These are phyloP conservation scores for Delonix regia DNA, from an alignment of 306 rosid species.

Conservation along the genomic window DNA sequence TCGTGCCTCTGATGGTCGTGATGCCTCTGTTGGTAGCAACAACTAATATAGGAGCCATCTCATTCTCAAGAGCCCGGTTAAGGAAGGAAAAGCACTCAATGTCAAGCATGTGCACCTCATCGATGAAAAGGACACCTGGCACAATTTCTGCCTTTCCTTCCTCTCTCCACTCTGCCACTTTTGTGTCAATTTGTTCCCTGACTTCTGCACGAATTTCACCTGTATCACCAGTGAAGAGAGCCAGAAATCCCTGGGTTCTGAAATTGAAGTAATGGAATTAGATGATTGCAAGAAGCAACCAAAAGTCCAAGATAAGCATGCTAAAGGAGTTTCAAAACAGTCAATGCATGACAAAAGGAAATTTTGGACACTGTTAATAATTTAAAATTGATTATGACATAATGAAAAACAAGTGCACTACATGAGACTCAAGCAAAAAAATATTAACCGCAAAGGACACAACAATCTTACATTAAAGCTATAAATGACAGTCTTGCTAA, in stretches of 20 bases:
- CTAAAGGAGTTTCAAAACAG: not conserved
- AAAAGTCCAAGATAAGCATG: not conserved
- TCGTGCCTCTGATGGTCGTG: constrained; percentile 91
- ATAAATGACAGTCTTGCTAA: not conserved
- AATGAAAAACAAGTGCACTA: not conserved
- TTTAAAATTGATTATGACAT: not conserved
- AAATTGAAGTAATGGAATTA: constrained; percentile 35
- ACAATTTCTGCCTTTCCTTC: constrained; percentile 99
- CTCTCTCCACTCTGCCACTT: constrained; percentile 98
- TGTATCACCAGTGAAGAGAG: constrained; percentile 95
- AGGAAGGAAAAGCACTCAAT: constrained; percentile 95
- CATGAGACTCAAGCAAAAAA: constrained; percentile 5
- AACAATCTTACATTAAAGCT: constrained; percentile 5
- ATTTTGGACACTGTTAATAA: not conserved
- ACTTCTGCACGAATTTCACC: constrained; percentile 99
- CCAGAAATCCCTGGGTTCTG: constrained; percentile 98
- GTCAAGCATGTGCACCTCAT: constrained; percentile 98
- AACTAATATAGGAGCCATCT: constrained; percentile 95
- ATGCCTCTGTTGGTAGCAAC: constrained; percentile 98
- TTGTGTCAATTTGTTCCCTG: constrained; percentile 98
- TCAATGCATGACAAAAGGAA: not conserved
- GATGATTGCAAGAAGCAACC: not conserved
- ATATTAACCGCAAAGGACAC: not conserved
- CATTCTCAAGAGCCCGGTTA: constrained; percentile 93
- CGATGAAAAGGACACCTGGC: constrained; percentile 95